Evolutionary conservation across 169 alveolate species (phyloP), one percentile per base, ranked within the genome.

Genomic region (Plasmodium adleri): DNA sequence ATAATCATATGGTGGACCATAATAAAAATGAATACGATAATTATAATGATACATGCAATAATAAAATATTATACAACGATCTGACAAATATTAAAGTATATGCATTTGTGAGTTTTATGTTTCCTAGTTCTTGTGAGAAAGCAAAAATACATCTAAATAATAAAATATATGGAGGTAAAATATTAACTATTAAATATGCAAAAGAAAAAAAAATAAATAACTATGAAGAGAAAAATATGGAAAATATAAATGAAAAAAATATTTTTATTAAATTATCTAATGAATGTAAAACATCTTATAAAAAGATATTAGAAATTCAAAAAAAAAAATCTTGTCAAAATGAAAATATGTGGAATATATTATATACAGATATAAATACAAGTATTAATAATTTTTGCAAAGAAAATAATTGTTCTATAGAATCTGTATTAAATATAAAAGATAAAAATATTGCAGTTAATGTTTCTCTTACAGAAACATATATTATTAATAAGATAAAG

Each of bases 341-440:
- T 72, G 96, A 94, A 78, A 94, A 94, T 54, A 97, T 97, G 24
- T 98, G 99, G 99, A 98, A 98, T 92, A 89, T 97, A 72, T 95
- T 98, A n/a, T 98, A 96, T 93, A 92, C 98, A 43, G 98, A 97
- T 91, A 98, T 96, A 17, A 96, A 98, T 88, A 93, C 99, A 3
- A 98, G 98, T 28, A 95, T 97, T 54, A 91, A 95, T 68, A 93
- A 98, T 8, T 96, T 97, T 45, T 91, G 98, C 39, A 93, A 91
- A 24, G 94, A 95, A 92, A 95, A 96, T 67, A 94, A 94, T 20
- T 74, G 97, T 24, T 83, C 89, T 54, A 96, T 96, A 67, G 96
- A 95, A 59, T 97, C 96, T 13, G 86, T 98, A 59, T 87, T 98
- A 74, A 95, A 93, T 88, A 94, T 95, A 75, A 93, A 89, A 47